phyloP scores from a whole-genome alignment of 345 rosid genomes.

The Acer campestre region DNA sequence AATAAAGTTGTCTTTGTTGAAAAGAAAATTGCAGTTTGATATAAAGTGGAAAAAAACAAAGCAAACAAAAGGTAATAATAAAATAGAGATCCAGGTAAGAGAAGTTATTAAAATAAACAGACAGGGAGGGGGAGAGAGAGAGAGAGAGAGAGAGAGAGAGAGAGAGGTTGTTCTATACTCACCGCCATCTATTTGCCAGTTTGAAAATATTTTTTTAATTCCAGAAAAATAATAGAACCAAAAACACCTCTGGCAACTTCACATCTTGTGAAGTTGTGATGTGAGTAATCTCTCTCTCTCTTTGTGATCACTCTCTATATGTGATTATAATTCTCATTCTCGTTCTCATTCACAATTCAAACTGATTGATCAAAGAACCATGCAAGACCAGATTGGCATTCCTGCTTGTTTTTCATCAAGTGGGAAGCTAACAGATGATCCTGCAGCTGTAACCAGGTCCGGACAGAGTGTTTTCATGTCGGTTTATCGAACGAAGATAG shows the following conservation, averaged over 20 bases:
- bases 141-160: not conserved
- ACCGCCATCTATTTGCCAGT: constrained; percentile 51
- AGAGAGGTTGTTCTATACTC: constrained; percentile 29
- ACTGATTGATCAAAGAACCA: constrained; percentile 16
- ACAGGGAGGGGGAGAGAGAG: no score
- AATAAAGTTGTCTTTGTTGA: constrained; percentile 29
- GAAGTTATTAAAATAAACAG: not conserved
- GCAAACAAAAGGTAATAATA: not conserved
- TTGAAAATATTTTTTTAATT: constrained; percentile 28
- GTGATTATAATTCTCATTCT: not conserved
- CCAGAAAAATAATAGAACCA: constrained; percentile 38
- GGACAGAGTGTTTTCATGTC: constrained; percentile 76
- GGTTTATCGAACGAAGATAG: constrained; percentile 54
- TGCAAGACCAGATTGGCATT: constrained; percentile 60
- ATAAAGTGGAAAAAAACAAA: not conserved
- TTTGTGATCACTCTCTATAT: constrained; percentile 1
- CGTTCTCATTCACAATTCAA: not conserved
- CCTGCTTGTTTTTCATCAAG: constrained; percentile 66
- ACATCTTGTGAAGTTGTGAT: constrained; percentile 15
- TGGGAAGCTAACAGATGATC: constrained; percentile 52
- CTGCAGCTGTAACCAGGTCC: constrained; percentile 50
- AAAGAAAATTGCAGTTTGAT: not conserved
- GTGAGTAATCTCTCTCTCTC: constrained; percentile 31
- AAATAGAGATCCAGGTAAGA: constrained; percentile 32
- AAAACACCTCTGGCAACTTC: constrained; percentile 53